Percentiles rank a stretch among this genome's conserved stretches.
phyloP scores from a whole-genome alignment of 164 flowering plant species.

The Chloranthus sessilifolius region DNA sequence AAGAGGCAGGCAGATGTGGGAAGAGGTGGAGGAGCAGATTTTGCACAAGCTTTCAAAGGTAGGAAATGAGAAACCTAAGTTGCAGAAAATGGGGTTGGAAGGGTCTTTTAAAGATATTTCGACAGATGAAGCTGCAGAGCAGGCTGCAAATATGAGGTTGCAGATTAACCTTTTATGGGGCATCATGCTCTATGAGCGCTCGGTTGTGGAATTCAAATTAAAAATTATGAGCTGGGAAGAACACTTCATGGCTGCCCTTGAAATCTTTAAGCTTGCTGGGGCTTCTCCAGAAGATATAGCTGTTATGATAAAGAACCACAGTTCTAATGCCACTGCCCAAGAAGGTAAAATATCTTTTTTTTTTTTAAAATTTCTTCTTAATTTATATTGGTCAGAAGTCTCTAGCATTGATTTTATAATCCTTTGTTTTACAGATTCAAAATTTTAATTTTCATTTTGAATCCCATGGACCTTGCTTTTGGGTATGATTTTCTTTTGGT shows the following conservation, averaged over 20 bases:
- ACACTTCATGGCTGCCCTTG: conserved; percentile 65
- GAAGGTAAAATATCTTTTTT: conserved; percentile 64
- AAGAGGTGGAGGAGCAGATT: conserved; percentile 43
- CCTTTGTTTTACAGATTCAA: too few relatives aligned
- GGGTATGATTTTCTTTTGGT: too few relatives aligned
- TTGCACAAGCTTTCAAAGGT: conserved; percentile 22
- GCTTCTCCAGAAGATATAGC: conserved; percentile 80
- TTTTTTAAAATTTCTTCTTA: too few relatives aligned
- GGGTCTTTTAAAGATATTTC: conserved; percentile 36
- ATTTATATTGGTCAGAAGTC: too few relatives aligned
- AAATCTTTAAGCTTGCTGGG: conserved; percentile 82
- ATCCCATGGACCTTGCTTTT: too few relatives aligned
- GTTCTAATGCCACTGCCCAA: conserved; percentile 49
- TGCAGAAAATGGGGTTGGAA: conserved; percentile 44
- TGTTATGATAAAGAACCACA: conserved; percentile 83
- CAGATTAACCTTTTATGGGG: conserved; percentile 85
- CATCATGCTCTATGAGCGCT: conserved; percentile 79
- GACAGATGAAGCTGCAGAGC: conserved; percentile 52
- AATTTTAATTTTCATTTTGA: too few relatives aligned
- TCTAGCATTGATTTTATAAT: too few relatives aligned
- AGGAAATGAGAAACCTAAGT: conserved; percentile 22
- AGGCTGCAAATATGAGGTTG: conserved; percentile 53
- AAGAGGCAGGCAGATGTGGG: conserved; percentile 70
- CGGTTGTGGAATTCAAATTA: conserved; percentile 76
- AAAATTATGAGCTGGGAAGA: conserved; percentile 75